phyloP scores from a whole-genome alignment of 257 asterid species.

The Solanum pinnatisectum region DNA sequence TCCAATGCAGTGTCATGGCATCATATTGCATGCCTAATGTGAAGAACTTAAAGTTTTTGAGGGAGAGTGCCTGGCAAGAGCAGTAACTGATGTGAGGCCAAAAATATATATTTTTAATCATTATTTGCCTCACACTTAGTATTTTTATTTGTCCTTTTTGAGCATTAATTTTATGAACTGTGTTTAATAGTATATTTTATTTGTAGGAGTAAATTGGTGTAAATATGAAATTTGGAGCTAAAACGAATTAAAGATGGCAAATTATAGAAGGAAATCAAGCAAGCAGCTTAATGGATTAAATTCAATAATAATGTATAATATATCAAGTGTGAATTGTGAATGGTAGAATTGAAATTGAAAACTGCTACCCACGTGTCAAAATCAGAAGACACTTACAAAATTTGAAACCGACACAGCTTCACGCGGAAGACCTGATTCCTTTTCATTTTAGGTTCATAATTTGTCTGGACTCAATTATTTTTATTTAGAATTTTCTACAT shows the following conservation, averaged over 20 bases:
- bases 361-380: neutral
- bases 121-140: neutral
- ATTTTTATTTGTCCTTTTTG: neutral
- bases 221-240: neutral
- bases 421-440: neutral
- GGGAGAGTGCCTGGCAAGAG: neutral
- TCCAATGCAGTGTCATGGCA: neutral
- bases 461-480: neutral
- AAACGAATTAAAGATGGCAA: neutral
- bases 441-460: neutral
- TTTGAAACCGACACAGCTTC: neutral
- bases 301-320: neutral
- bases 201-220: neutral
- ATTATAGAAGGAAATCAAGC: neutral
- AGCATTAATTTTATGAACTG: neutral
- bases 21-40: neutral
- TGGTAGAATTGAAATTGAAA: neutral
- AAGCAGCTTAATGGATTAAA: neutral
- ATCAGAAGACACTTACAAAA: neutral
- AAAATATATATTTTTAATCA: neutral
- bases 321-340: neutral
- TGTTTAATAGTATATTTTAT: neutral
- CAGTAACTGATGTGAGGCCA: neutral
- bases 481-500: neutral
- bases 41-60: neutral